phyloP scores from a whole-genome alignment of 257 asterid species.

The Salvia splendens region DNA sequence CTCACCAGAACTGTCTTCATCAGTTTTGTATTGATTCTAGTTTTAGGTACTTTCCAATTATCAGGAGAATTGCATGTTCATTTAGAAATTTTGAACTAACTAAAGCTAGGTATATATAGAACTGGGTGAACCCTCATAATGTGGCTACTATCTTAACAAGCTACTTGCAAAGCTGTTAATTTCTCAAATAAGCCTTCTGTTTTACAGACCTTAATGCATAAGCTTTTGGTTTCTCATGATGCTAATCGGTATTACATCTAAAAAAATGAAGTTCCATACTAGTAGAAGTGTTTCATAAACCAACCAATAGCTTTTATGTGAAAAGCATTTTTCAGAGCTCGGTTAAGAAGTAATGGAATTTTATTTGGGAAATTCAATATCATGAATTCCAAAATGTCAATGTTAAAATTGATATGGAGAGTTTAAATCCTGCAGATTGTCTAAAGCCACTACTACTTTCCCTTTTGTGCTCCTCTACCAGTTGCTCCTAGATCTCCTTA shows the following conservation, averaged over 20 bases:
- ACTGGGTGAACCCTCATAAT: background rate
- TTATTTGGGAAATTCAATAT: conserved; percentile 1
- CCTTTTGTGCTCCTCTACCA: background rate
- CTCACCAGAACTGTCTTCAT: background rate
- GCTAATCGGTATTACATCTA: background rate
- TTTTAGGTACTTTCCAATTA: background rate
- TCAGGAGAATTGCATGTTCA: too few species aligned
- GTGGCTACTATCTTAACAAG: background rate
- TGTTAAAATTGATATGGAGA: background rate
- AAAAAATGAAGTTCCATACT: background rate
- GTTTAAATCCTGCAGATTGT: background rate
- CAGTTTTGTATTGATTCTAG: background rate
- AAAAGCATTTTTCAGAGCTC: background rate
- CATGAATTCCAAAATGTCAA: background rate
- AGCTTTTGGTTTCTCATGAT: background rate
- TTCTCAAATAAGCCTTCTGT: background rate
- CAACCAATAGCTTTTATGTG: background rate
- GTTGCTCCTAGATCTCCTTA: background rate
- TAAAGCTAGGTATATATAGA: background rate
- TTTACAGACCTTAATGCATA: background rate
- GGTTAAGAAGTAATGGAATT: background rate
- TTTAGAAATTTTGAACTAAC: background rate
- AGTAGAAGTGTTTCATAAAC: background rate
- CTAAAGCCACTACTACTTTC: conserved; percentile 17
- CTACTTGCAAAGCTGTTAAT: background rate